phyloP scores from a whole-genome alignment of 352 stramenopile genomes.

The Phytopythium montanum region DNA sequence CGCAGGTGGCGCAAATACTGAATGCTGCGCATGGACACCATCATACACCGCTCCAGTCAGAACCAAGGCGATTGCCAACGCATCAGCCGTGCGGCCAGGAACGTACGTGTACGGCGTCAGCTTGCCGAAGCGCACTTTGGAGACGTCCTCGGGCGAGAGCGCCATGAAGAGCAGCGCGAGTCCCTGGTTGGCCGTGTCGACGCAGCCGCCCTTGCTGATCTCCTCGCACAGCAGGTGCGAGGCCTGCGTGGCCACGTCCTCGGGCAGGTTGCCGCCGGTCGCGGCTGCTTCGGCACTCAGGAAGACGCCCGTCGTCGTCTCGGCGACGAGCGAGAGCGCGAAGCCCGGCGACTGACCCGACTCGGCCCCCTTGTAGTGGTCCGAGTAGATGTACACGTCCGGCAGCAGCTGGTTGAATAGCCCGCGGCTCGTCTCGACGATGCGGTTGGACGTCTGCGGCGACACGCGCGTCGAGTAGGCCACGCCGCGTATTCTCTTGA shows the following conservation, averaged over 20 bases:
- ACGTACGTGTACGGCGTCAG: constrained; percentile 81
- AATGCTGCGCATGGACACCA: constrained; percentile 43
- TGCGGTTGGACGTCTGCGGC: constrained; percentile 96
- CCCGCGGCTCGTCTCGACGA: constrained; percentile 94
- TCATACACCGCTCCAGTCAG: neutral
- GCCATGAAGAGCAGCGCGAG: constrained; percentile 97
- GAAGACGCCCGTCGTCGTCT: constrained; percentile 96
- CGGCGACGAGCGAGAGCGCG: constrained; percentile 92
- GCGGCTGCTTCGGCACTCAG: constrained; percentile 92
- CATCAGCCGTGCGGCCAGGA: neutral
- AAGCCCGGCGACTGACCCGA: constrained; percentile 91
- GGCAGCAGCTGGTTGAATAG: constrained; percentile 98
- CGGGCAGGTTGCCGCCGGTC: constrained; percentile 85
- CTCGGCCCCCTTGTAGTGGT: constrained; percentile 95
- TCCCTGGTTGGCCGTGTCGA: constrained; percentile 95
- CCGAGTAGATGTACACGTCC: constrained; percentile 99
- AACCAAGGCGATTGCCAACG: neutral
- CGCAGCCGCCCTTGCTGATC: constrained; percentile 91
- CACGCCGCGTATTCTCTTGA: constrained; percentile 97
- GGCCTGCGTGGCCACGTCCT: constrained; percentile 94
- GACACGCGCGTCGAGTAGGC: constrained; percentile 97
- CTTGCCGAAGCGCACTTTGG: constrained; percentile 89
- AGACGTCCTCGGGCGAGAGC: constrained; percentile 97
- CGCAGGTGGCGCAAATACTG: constrained; percentile 88
- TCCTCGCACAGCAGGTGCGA: constrained; percentile 96